Conservation (phyloP, 2,329 filamentous ascomycete species). For the Fusarium sp. region DNA sequence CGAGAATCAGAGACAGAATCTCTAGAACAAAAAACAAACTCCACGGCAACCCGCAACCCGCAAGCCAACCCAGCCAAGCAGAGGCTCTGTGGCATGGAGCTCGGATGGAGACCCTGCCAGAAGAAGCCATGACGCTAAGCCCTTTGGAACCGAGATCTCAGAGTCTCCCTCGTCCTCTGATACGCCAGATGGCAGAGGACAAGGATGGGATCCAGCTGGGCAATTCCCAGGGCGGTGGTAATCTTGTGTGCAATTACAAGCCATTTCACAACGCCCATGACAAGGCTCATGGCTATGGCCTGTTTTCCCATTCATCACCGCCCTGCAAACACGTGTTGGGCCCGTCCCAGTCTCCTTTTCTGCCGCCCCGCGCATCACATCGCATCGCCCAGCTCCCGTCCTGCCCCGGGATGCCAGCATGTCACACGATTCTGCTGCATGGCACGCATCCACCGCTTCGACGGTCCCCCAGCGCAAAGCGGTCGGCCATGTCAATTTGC, state of each 20-base stretch:
- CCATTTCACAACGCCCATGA: slow-evolving; percentile 9
- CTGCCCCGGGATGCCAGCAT: slow-evolving; percentile 2
- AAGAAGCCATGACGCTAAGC: slow-evolving; percentile 24
- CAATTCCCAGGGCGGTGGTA: slow-evolving; percentile 38
- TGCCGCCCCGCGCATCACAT: slow-evolving; percentile 21
- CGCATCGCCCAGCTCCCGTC: slow-evolving; percentile 7
- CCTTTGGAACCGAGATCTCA: slow-evolving; percentile 33
- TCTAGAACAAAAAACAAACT: slow-evolving; percentile 7
- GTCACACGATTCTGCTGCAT: slow-evolving; percentile 35
- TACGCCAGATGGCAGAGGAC: slow-evolving; percentile 18
- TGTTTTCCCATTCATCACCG: slow-evolving; percentile 23
- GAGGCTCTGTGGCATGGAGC: slow-evolving; percentile 10
- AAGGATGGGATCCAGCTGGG: slow-evolving; percentile 19
- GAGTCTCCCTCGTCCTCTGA: slow-evolving; percentile 18
- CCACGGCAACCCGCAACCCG: slow-evolving; percentile 30
- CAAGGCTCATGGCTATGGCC: slow-evolving; percentile 18
- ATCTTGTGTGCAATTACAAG: slow-evolving; percentile 36
- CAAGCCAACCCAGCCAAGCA: slow-evolving; percentile 1
- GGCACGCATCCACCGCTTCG: slow-evolving; percentile 13
- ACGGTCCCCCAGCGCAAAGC: neutral
- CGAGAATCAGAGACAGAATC: slow-evolving; percentile 8
- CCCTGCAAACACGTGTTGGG: slow-evolving; percentile 39
- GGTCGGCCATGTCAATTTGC: slow-evolving; percentile 5
- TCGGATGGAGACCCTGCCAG: slow-evolving; percentile 14
- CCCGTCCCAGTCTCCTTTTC: slow-evolving; percentile 25